Evolutionary conservation across 768 basidiomycete genomes (phyloP).

Genomic region (Fomitopsis pulvina): DNA sequence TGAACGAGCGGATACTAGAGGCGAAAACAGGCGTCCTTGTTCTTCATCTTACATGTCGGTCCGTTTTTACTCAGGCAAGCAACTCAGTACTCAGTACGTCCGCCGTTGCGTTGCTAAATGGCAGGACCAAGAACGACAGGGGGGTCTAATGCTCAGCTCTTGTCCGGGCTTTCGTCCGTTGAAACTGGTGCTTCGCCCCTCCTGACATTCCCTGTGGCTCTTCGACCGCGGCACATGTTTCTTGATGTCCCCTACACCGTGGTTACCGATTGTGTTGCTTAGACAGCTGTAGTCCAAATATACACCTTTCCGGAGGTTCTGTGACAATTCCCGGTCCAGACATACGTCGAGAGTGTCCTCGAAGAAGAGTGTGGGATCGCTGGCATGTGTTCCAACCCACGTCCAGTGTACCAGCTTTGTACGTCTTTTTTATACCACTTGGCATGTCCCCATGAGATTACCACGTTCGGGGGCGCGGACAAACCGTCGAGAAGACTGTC

Average conservation of each 20-base stretch:
- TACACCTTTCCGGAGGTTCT: neutral
- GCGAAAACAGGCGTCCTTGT: slow-evolving; percentile 8
- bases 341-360: neutral
- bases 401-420: no score
- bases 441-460: no score
- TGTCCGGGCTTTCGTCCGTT: slow-evolving; percentile 14
- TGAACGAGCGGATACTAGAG: slow-evolving; percentile 17
- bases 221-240: neutral
- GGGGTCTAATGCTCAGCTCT: slow-evolving; percentile 64
- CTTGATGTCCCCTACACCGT: neutral
- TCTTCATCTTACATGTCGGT: slow-evolving; percentile 49
- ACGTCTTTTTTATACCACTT: no score
- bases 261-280: neutral
- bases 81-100: slow-evolving; percentile 28
- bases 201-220: slow-evolving; percentile 27
- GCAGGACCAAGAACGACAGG: slow-evolving; percentile 61
- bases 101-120: slow-evolving; percentile 61
- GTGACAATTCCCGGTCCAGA: neutral
- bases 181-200: slow-evolving; percentile 40
- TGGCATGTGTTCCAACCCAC: no score
- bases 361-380: neutral
- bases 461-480: no score
- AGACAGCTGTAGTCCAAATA: neutral
- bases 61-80: slow-evolving; percentile 66
- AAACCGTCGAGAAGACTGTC: no score